Evolutionary conservation across 495 filamentous ascomycete species (phyloP), one percentile per base, ranked within the genome.

Genomic region (Entonaema liquescens): DNA sequence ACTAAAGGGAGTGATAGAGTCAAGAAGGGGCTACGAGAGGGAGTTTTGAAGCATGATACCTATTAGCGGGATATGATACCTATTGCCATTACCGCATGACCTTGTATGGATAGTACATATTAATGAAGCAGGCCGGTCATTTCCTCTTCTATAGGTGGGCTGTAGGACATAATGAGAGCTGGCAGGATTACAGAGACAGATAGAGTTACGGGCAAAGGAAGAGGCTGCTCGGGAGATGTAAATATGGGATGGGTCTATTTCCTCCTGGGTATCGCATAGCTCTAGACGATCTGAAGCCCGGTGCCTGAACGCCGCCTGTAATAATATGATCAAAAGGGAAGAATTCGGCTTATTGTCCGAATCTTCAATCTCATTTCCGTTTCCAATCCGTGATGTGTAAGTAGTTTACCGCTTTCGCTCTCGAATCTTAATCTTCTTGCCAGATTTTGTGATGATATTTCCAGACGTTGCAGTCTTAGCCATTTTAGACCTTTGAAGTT

Each of bases 401-500:
- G 12, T 42, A 7, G 19, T 67, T 85, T 81, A 96, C 74, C 88
- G 86, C 85, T 96, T 97, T 72, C 94, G 84, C 83, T 93, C 91
- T 57, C 89, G 81, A 19, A 93, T 83, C 83, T 95, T 96, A 81
- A 91, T 94, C 80, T 91, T 94, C 76, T 91, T 84, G 13, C 94
- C 93, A 29, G 87, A 79, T 80, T 94, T 95, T 69, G 92, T 95
- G 59, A 90, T 83, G 9, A 93, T 93, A 15, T 68, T 73, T 44
- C 91, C 91, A 7, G 92, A 84, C 3, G 87, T 91, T 28, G 80
- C 73, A 33, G 85, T 84, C 77, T 95, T 95, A 52, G 88, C 89
- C 93, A 97, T 84, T 68, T 80, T 81, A 5, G 82, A 77, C 55
- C 81, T 77, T 65, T 81, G 92, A 67, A 91, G 75, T 57, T 95